Evolutionary conservation across 305 asterid species (phyloP).

Genomic region (Fraxinus platypoda): DNA sequence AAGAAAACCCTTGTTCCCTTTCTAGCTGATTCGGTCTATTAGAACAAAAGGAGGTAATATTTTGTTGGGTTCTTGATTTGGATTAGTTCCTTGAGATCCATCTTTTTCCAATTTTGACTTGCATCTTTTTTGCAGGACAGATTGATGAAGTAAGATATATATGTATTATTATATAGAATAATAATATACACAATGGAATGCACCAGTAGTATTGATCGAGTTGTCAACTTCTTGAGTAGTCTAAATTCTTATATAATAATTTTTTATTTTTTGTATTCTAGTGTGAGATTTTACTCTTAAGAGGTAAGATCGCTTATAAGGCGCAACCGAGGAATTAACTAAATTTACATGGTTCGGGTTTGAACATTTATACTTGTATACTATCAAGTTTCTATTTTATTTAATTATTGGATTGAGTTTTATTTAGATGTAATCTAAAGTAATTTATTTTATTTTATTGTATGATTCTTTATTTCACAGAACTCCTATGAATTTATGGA

Average conservation of each 20-base stretch:
- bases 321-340: not conserved
- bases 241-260: not conserved
- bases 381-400: not conserved
- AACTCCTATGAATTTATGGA: not conserved
- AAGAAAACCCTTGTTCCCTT: constrained; percentile 14
- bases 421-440: not conserved
- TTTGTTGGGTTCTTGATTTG: not conserved
- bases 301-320: not conserved
- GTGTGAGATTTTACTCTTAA: not conserved
- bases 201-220: not conserved
- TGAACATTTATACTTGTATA: not conserved
- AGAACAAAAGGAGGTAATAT: not conserved
- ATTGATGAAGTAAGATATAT: not conserved
- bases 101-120: not conserved
- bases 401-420: not conserved
- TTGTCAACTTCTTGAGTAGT: not conserved
- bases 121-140: not conserved
- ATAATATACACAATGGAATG: not conserved
- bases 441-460: too few relatives aligned
- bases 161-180: not conserved
- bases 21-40: not conserved
- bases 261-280: not conserved
- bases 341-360: not conserved
- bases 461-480: not conserved
- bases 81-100: not conserved